Base-by-base conservation (phyloP, 2,329 filamentous ascomycete genomes). In the Fusarium sp. region DNA sequence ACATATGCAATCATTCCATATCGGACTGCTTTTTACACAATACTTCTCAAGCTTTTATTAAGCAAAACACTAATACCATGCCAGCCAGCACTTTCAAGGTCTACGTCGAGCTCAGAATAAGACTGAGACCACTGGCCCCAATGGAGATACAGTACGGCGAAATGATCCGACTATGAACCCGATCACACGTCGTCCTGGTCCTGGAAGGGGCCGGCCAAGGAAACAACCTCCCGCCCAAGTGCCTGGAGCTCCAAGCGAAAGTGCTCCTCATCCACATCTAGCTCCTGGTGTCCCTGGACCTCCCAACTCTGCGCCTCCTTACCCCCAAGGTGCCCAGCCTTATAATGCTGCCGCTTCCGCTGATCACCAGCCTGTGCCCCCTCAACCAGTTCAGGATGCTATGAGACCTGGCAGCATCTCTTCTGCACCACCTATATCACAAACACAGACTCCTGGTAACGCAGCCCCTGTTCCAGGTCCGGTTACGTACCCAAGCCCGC, bases 31-130 rank as follows among this genome's bases (percentile, higher is more conserved):
- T 13, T 23, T 33, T n/a, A 20, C 18, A 33, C 37, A 18, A 6
- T 23, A 16, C 13, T 2, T 28, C n/a, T 52, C 9, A 26, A 28
- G 16, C 18, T 34, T 13, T 4, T 30, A 11, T 26, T 10, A 10
- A 42, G 13, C 26, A 31, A 26, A 62, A 8, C 2, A 57, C 70
- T 75, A 69, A 75, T 59, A 55, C 31, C 8, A 13, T 15, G 33
- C 11, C 38, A 89, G 86, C 37, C 87, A 89, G 80, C 87, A 89
- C 72, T 89, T 89, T 59, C 87, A 89, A 72, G 86, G 86, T 30
- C 81, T 89, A 18, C 81, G 86, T 28, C 79, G 86, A 41, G 82
- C 85, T 23, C 85, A 87, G 71, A 83, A 85, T 69, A 88, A 88
- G 72, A 74, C 80, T 18, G 86, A 87, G 18, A 55, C 77, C 7